phyloP scores from a whole-genome alignment of 305 asterid genomes.

The Fraxinus sp. region DNA sequence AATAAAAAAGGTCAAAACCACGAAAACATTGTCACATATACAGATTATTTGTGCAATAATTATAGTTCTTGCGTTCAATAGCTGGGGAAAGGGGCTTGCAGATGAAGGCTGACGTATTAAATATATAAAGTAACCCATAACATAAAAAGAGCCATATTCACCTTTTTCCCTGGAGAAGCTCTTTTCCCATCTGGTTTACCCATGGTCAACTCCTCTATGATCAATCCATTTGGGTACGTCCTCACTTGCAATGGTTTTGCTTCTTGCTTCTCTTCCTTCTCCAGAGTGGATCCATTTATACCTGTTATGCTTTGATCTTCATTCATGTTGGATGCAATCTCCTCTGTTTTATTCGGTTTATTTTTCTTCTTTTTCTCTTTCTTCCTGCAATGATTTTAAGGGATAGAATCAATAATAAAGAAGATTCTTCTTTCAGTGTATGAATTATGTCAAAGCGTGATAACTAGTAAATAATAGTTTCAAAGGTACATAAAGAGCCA shows the following conservation, averaged over 20 bases:
- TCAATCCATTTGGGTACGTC: conserved; percentile 78
- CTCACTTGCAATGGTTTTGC: conserved; percentile 60
- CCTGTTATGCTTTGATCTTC: conserved; percentile 34
- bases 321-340: conserved; percentile 32
- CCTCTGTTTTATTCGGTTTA: conserved; percentile 54
- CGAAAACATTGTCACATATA: background rate
- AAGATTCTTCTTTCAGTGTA: background rate
- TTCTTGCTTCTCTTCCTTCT: conserved; percentile 45
- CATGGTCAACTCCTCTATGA: conserved; percentile 80
- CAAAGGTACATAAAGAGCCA: background rate
- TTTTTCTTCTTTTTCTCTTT: conserved; percentile 56
- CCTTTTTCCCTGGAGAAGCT: conserved; percentile 85
- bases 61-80: background rate
- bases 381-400: conserved; percentile 42
- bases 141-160: conserved; percentile 18
- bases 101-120: background rate
- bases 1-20: background rate
- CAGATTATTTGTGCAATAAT: background rate
- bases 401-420: conserved; percentile 20
- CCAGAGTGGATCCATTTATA: conserved; percentile 29
- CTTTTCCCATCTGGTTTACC: conserved; percentile 87
- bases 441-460: conserved; percentile 5
- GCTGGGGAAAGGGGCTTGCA: background rate
- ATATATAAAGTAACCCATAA: background rate
- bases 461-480: background rate